These are phyloP conservation scores for Tinospora cordifolia DNA, from an alignment of 164 flowering plant genomes.

Conservation along the genomic window DNA sequence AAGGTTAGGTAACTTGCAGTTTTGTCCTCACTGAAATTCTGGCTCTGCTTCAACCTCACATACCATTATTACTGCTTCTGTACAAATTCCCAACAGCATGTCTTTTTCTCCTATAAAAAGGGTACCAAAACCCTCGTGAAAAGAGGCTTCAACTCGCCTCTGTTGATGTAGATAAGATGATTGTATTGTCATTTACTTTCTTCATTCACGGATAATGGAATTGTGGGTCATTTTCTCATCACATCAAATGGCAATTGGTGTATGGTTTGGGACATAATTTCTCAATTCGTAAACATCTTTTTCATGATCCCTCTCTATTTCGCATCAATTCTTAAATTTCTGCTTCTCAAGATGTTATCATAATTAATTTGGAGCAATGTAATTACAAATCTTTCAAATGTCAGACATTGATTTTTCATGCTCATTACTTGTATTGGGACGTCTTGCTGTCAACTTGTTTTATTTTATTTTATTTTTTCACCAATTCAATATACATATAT, in stretches of 20 bases:
- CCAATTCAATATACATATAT: no score
- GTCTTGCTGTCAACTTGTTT: neutral
- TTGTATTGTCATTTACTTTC: neutral
- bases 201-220: neutral
- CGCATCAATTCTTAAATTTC: neutral
- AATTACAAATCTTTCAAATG: no score
- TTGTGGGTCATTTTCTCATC: neutral
- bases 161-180: constrained; percentile 1
- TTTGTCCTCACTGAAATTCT: neutral
- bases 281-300: neutral
- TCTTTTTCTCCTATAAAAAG: neutral
- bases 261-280: neutral
- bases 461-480: no score
- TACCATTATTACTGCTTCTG: neutral
- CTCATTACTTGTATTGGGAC: neutral
- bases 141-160: neutral
- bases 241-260: neutral
- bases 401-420: neutral
- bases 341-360: neutral
- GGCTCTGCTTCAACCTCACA: neutral
- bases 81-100: neutral
- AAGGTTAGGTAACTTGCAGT: neutral
- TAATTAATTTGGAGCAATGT: neutral
- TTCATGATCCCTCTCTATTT: neutral
- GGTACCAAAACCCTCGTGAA: neutral